Evolutionary conservation across 441 rosid genomes (phyloP).

Genomic region (Pelargonium myrrhifolium): DNA sequence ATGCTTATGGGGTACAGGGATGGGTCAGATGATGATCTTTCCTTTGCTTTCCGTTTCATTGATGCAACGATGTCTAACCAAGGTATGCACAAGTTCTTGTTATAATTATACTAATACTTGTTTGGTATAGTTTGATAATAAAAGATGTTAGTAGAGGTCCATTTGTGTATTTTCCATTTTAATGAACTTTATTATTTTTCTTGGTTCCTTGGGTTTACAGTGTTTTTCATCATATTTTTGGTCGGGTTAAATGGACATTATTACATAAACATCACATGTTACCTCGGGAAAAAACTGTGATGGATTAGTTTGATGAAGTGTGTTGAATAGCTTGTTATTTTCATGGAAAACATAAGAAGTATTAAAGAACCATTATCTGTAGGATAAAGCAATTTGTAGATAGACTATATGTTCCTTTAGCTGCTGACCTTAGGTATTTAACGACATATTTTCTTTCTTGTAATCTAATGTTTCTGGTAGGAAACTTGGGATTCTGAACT

Average conservation of each 20-base stretch:
- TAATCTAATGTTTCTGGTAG: too few species aligned
- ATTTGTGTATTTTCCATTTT: not conserved
- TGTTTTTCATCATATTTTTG: not conserved
- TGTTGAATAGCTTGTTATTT: not conserved
- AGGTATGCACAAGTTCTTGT: not conserved
- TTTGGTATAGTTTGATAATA: not conserved
- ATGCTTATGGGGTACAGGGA: slow-evolving; percentile 4
- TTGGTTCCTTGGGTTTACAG: not conserved
- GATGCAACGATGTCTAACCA: slow-evolving; percentile 4
- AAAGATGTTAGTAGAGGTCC: not conserved
- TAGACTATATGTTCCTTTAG: too few species aligned
- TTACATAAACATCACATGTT: not conserved
- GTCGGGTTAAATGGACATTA: not conserved
- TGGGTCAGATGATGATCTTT: slow-evolving; percentile 9
- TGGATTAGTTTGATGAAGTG: not conserved
- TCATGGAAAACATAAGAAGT: not conserved
- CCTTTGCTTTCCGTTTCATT: slow-evolving; percentile 10
- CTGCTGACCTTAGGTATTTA: too few species aligned
- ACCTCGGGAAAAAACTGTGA: not conserved
- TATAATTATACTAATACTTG: not conserved
- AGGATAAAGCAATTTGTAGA: not conserved
- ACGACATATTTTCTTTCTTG: too few species aligned
- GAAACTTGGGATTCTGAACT: too few species aligned
- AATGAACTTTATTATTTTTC: not conserved
- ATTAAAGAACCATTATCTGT: not conserved